Conservation (phyloP, 1,284 basidiomycete genomes). For the Somion occarium region DNA sequence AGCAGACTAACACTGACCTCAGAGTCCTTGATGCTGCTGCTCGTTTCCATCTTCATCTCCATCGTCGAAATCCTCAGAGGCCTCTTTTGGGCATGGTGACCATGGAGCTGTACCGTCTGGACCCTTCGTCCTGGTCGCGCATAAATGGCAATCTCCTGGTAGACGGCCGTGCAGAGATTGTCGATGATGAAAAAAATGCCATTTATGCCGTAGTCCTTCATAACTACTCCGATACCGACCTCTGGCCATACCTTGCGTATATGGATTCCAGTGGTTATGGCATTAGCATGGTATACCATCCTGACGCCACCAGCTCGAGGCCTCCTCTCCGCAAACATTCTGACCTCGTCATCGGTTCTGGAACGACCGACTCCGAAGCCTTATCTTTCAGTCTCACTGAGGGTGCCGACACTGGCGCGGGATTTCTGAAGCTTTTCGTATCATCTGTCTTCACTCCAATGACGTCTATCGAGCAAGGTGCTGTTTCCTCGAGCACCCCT, state of each 20-base stretch:
- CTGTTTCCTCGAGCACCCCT: slow-evolving; percentile 2
- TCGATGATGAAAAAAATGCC: slow-evolving; percentile 27
- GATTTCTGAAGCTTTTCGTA: slow-evolving; percentile 43
- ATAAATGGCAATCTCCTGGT: slow-evolving; percentile 34
- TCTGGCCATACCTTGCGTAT: slow-evolving; percentile 44
- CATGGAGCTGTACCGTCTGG: slow-evolving; percentile 35
- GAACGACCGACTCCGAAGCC: slow-evolving; percentile 27
- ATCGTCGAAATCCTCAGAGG: slow-evolving; percentile 34
- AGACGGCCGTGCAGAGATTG: slow-evolving; percentile 33
- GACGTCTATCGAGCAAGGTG: slow-evolving; percentile 36
- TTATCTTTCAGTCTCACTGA: slow-evolving; percentile 28
- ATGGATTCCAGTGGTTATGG: slow-evolving; percentile 42
- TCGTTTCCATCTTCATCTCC: slow-evolving; percentile 42
- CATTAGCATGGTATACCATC: slow-evolving; percentile 38
- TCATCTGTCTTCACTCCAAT: slow-evolving; percentile 40
- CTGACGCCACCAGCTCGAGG: slow-evolving; percentile 21
- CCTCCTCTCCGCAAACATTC: slow-evolving; percentile 33
- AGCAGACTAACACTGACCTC: slow-evolving; percentile 27
- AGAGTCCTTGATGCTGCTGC: slow-evolving; percentile 37
- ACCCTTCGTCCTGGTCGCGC: slow-evolving; percentile 28
- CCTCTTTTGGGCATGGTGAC: slow-evolving; percentile 32
- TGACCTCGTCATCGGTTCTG: slow-evolving; percentile 32
- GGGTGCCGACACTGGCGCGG: slow-evolving; percentile 28
- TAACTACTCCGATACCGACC: slow-evolving; percentile 36
- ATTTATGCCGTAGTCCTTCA: slow-evolving; percentile 35